These are phyloP conservation scores for Tolypocladium inflatum DNA, from an alignment of 2,329 filamentous ascomycete species.

Conservation along the genomic window DNA sequence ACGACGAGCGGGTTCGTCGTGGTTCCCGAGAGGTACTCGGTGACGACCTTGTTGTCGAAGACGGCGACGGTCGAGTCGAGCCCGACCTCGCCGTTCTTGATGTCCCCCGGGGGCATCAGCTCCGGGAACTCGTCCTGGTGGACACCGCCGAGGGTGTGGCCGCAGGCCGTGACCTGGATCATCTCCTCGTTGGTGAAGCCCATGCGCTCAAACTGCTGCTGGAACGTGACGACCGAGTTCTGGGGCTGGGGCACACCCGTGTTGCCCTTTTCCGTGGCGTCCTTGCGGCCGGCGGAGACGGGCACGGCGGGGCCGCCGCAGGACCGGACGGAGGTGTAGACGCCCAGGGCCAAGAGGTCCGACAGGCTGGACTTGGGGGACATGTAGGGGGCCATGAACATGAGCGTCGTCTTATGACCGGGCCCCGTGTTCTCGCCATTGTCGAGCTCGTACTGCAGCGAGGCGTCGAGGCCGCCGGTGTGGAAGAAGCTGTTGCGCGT, in stretches of 20 bases:
- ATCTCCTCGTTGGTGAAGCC: conserved; percentile 47
- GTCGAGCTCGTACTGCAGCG: conserved; percentile 48
- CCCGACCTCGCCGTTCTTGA: conserved; percentile 30
- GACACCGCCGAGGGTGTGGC: conserved; percentile 52
- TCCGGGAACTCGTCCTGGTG: conserved; percentile 43
- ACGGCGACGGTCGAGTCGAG: conserved; percentile 37
- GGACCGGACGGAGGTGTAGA: conserved; percentile 47
- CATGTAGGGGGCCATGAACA: conserved; percentile 43
- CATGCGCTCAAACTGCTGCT: conserved; percentile 46
- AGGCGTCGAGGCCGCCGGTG: conserved; percentile 48
- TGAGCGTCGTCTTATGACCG: conserved; percentile 42
- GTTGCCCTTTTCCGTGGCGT: conserved; percentile 38
- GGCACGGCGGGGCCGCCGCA: conserved; percentile 49
- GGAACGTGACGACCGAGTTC: conserved; percentile 41
- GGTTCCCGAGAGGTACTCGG: conserved; percentile 44
- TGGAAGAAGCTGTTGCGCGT: conserved; percentile 38
- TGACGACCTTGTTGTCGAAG: conserved; percentile 49
- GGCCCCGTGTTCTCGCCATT: conserved; percentile 47
- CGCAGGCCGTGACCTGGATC: conserved; percentile 51
- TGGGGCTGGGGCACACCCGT: conserved; percentile 48
- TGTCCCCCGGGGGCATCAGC: conserved; percentile 36
- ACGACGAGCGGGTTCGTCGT: conserved; percentile 46
- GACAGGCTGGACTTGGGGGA: conserved; percentile 41
- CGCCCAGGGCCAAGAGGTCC: conserved; percentile 48
- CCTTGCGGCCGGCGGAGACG: conserved; percentile 41